Evolutionary conservation across 768 basidiomycete species (phyloP).

Genomic region (Paxillus ammoniavirescens): DNA sequence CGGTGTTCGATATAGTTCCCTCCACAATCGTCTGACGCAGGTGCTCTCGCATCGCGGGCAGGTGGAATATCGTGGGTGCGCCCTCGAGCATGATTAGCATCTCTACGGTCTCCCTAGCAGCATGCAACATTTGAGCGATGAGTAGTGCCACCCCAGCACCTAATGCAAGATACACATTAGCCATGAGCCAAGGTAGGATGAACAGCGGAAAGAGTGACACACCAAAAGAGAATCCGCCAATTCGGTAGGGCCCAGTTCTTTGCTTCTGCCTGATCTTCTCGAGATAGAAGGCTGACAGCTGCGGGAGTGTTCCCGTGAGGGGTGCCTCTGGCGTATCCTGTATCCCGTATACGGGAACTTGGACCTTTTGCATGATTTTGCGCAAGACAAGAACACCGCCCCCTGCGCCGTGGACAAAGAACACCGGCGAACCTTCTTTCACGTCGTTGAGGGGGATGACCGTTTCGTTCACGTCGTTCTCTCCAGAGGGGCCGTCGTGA

Average conservation of each 20-base stretch:
- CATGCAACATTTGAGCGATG: background rate
- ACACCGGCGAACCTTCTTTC: background rate
- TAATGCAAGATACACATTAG: background rate
- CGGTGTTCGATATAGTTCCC: background rate
- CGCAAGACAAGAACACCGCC: background rate
- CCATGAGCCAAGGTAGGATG: too few species aligned
- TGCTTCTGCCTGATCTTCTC: conserved; percentile 15
- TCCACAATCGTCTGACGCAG: background rate
- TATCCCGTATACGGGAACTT: background rate
- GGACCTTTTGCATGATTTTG: background rate
- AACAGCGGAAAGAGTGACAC: background rate
- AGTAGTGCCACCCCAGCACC: background rate
- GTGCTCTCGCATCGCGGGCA: background rate
- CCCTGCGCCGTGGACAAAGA: conserved; percentile 1
- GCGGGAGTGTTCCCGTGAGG: conserved; percentile 4
- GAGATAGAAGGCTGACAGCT: conserved; percentile 15
- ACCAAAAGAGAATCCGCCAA: conserved; percentile 12
- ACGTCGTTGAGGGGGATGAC: background rate
- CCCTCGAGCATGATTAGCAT: background rate
- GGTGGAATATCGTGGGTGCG: background rate
- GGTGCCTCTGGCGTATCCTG: conserved; percentile 18
- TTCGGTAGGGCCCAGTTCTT: conserved; percentile 20
- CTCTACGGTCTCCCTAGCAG: background rate
- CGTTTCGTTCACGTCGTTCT: background rate
- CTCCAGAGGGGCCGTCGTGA: background rate